Percentiles rank a stretch among this genome's conserved stretches.
Evolutionary conservation across 345 rosid genomes (phyloP).

Genomic region (Dipteronia sinensis): DNA sequence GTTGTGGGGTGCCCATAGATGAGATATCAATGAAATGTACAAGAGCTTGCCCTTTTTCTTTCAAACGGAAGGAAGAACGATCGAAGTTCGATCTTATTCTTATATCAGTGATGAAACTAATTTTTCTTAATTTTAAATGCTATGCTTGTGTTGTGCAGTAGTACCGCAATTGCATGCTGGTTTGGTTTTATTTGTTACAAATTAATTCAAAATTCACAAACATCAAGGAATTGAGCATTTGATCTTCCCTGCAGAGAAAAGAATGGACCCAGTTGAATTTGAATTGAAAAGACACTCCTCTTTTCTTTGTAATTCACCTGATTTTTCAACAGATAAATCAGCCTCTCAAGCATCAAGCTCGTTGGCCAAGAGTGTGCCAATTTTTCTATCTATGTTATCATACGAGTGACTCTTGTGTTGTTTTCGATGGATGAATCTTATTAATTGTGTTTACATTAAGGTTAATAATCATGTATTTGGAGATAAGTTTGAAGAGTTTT

Average conservation of each 20-base stretch:
- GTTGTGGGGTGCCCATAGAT: conserved; percentile 12
- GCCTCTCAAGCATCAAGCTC: neutral
- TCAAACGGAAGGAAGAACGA: neutral
- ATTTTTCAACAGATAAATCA: neutral
- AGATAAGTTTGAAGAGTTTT: neutral
- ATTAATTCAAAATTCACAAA: too few relatives aligned
- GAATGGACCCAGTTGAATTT: neutral
- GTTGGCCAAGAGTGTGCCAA: too few relatives aligned
- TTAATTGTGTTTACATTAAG: neutral
- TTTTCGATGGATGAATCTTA: neutral
- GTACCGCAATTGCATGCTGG: neutral
- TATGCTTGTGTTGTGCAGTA: neutral
- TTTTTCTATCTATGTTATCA: neutral
- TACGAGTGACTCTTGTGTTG: too few relatives aligned
- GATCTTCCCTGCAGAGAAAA: too few relatives aligned
- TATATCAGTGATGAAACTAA: neutral
- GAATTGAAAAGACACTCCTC: neutral
- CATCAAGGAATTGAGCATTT: too few relatives aligned
- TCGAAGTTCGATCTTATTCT: neutral
- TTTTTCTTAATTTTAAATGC: neutral
- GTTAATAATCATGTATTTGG: neutral
- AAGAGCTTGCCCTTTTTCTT: neutral
- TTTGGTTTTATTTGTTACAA: neutral
- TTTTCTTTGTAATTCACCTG: neutral
- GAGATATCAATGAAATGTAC: conserved; percentile 3